Conservation (phyloP, 805 yeast species). For the Candida piceae region DNA sequence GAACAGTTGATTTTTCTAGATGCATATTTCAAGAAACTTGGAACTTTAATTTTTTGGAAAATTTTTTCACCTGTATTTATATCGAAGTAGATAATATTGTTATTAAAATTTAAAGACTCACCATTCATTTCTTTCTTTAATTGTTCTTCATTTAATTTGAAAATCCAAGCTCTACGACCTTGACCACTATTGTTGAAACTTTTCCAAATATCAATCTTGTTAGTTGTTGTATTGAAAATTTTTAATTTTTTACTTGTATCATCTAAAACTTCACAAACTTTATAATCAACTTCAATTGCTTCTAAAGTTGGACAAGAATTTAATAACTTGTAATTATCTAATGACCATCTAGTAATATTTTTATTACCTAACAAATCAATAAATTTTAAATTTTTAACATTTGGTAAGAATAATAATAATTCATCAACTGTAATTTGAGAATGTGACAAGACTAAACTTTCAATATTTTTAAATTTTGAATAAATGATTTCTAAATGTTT, state of each 20-base stretch:
- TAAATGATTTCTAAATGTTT: conserved; percentile 35
- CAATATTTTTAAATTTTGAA: conserved; percentile 34
- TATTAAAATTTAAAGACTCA: conserved; percentile 24
- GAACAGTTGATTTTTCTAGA: conserved; percentile 50
- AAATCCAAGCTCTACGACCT: conserved; percentile 82
- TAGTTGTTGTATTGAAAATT: conserved; percentile 19
- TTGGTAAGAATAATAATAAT: conserved; percentile 31
- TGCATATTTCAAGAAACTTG: conserved; percentile 47
- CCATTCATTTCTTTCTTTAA: conserved; percentile 19
- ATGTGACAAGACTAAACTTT: conserved; percentile 40
- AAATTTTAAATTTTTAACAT: conserved; percentile 39
- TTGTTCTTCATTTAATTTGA: conserved; percentile 34
- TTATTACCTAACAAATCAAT: conserved; percentile 66
- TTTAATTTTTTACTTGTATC: conserved; percentile 24
- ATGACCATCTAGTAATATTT: conserved; percentile 53
- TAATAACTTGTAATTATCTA: conserved; percentile 43
- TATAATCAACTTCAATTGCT: conserved; percentile 65
- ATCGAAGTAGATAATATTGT: conserved; percentile 52
- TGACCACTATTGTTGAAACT: conserved; percentile 45
- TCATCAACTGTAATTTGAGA: conserved; percentile 34
- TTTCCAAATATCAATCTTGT: conserved; percentile 37
- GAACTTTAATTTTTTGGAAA: conserved; percentile 39
- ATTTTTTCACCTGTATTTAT: conserved; percentile 59
- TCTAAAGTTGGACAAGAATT: conserved; percentile 43
- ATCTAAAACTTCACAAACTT: conserved; percentile 45